Evolutionary conservation across 2,329 filamentous ascomycete genomes (phyloP).

Genomic region (Fusarium tricinctum): DNA sequence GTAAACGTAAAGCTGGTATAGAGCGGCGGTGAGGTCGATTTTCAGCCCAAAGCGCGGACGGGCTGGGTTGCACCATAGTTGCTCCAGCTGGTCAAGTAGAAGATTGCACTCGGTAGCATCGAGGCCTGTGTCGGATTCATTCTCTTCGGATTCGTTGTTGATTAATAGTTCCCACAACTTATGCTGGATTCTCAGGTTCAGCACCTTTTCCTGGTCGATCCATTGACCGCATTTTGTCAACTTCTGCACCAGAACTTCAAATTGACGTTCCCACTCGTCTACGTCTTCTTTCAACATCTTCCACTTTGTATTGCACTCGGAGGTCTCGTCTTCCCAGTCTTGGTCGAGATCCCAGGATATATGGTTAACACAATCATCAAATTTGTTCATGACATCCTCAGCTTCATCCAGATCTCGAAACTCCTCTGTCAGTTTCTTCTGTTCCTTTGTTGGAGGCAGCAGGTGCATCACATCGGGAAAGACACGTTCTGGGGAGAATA

Average conservation of each 20-base stretch:
- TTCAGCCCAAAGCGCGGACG: slow-evolving; percentile 15
- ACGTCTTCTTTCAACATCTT: slow-evolving; percentile 4
- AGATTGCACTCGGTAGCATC: slow-evolving; percentile 3
- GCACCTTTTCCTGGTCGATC: background rate
- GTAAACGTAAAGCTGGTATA: slow-evolving; percentile 20
- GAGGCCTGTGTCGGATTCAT: background rate
- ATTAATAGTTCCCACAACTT: slow-evolving; percentile 15
- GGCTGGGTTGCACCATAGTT: slow-evolving; percentile 8
- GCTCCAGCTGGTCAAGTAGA: slow-evolving; percentile 6
- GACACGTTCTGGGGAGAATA: slow-evolving; percentile 1
- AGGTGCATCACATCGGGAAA: slow-evolving; percentile 15
- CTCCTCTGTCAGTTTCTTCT: background rate
- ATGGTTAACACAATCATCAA: slow-evolving; percentile 11
- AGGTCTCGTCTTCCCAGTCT: slow-evolving; percentile 16
- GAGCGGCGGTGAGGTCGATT: slow-evolving; percentile 9
- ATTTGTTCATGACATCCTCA: slow-evolving; percentile 17
- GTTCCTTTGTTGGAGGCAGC: background rate
- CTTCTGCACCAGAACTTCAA: background rate
- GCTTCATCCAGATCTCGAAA: slow-evolving; percentile 12
- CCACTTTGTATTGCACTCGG: slow-evolving; percentile 11
- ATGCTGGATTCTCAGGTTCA: slow-evolving; percentile 17
- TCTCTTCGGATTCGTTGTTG: background rate
- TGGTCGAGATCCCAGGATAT: slow-evolving; percentile 20
- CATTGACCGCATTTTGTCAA: background rate
- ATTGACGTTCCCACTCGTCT: background rate